Evolutionary conservation across 2,329 filamentous ascomycete genomes (phyloP).

Genomic region (Penicillium sp.): DNA sequence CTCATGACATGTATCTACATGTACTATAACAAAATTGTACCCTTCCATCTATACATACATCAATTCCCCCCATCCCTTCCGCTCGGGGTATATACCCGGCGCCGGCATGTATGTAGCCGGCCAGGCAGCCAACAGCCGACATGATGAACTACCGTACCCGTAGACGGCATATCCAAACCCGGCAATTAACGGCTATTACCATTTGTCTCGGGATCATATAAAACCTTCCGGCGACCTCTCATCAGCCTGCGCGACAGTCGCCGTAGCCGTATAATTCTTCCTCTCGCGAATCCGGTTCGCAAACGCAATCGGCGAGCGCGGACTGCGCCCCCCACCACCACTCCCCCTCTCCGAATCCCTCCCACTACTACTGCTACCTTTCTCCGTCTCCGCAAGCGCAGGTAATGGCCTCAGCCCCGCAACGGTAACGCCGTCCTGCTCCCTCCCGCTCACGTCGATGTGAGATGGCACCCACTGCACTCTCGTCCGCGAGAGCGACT

Average conservation of each 20-base stretch:
- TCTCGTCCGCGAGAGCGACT: not conserved
- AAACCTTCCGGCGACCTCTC: slow-evolving; percentile 1
- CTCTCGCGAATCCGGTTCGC: slow-evolving; percentile 2
- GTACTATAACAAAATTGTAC: not conserved
- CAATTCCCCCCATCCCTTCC: not conserved
- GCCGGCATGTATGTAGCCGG: not conserved
- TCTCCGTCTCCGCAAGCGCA: not conserved
- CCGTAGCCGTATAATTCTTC: not conserved
- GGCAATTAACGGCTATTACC: not conserved
- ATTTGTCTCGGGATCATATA: not conserved
- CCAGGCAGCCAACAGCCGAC: no score
- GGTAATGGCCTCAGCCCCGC: slow-evolving; percentile 7
- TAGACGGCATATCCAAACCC: not conserved
- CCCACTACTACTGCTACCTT: not conserved
- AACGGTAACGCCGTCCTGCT: not conserved
- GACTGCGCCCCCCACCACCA: not conserved
- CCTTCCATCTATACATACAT: not conserved
- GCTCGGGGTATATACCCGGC: no score
- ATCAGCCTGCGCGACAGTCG: not conserved
- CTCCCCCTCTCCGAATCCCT: not conserved
- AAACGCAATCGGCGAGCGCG: slow-evolving; percentile 2
- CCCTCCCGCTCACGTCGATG: no score
- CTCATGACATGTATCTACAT: not conserved
- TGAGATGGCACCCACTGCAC: not conserved
- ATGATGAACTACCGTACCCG: not conserved